Conservation (phyloP, 306 rosid genomes). For the Vigna mungo region DNA sequence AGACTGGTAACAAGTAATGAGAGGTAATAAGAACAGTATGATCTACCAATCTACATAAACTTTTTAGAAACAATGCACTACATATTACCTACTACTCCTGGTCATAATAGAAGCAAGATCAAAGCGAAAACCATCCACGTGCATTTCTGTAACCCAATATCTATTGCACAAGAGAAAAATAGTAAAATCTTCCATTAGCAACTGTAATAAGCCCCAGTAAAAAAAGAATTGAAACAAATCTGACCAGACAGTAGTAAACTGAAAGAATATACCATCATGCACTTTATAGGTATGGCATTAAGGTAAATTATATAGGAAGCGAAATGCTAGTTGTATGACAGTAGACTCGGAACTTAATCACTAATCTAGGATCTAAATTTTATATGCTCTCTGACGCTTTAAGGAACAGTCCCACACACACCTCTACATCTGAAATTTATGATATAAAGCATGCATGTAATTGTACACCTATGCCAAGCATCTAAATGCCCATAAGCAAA, state of each 20-base stretch:
- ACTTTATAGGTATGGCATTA: constrained; percentile 27
- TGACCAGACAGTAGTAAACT: constrained; percentile 31
- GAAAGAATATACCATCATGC: constrained; percentile 26
- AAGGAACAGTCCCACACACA: not conserved
- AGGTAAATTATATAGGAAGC: constrained; percentile 7
- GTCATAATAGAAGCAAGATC: constrained; percentile 99
- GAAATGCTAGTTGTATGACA: not conserved
- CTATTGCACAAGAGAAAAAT: constrained; percentile 54
- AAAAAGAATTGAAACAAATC: constrained; percentile 30
- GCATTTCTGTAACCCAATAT: constrained; percentile 98
- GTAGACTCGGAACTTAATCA: not conserved
- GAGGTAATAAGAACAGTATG: constrained; percentile 46
- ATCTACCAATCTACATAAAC: constrained; percentile 29
- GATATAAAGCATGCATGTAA: not conserved
- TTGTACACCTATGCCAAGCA: constrained; percentile 1
- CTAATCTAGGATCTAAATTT: not conserved
- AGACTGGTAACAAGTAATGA: constrained; percentile 65
- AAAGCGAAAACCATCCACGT: constrained; percentile 98
- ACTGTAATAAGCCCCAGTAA: constrained; percentile 5
- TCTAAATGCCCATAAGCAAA: constrained; percentile 25
- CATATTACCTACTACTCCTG: constrained; percentile 86
- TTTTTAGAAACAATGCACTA: constrained; percentile 33
- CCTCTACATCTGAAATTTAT: not conserved
- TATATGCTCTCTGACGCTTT: not conserved
- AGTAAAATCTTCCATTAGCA: constrained; percentile 39